Percentiles rank a stretch among this genome's conserved stretches.
phyloP scores from a whole-genome alignment of 1,139 yeast species.

The Taphrina flavorubra region DNA sequence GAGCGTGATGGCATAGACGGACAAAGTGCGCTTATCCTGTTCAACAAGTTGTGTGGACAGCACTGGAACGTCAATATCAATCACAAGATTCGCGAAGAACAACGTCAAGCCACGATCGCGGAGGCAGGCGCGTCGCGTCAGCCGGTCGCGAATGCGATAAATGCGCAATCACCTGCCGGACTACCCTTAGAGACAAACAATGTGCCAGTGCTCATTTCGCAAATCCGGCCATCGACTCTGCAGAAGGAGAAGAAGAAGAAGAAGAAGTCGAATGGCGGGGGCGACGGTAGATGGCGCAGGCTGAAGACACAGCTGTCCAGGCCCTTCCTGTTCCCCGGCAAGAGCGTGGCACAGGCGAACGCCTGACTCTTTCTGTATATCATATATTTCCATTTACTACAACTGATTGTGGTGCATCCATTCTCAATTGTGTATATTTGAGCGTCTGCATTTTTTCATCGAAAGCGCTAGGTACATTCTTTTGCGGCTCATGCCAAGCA shows the following conservation, averaged over 20 bases:
- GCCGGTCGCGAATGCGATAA: no score
- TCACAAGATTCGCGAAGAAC: constrained; percentile 19
- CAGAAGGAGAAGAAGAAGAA: no score
- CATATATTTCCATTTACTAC: no score
- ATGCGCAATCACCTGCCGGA: no score
- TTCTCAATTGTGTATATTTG: no score
- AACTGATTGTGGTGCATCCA: no score
- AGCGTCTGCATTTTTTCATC: no score
- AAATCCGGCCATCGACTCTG: no score
- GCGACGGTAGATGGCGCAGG: not conserved
- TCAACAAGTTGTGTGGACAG: constrained; percentile 8
- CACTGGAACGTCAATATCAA: constrained; percentile 21
- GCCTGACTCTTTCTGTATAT: not conserved
- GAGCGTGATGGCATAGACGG: constrained; percentile 21
- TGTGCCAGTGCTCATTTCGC: no score
- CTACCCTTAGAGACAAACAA: no score
- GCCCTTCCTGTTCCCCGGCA: not conserved
- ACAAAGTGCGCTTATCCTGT: constrained; percentile 7
- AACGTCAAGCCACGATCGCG: not conserved
- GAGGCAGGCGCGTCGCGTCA: not conserved
- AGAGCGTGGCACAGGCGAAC: not conserved
- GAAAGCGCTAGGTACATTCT: no score
- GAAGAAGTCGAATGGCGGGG: not conserved
- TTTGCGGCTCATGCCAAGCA: no score
- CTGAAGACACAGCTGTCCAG: not conserved